Evolutionary conservation across 1,139 yeast genomes (phyloP).

Genomic region (Sugiyamaella japonica): DNA sequence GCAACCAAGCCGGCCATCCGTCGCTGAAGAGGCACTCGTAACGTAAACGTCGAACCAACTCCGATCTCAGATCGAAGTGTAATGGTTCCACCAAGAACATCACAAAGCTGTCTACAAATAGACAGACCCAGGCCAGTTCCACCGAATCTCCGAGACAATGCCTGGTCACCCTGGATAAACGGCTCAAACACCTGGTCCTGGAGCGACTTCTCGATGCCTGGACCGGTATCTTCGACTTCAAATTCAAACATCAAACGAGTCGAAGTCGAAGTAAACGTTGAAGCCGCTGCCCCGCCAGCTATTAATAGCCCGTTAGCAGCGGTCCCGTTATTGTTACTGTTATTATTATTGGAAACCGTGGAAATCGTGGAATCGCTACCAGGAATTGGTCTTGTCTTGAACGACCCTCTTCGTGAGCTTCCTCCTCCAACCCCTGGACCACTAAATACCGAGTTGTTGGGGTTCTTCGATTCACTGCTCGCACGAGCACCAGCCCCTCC

Average conservation of each 20-base stretch:
- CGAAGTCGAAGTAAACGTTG: neutral
- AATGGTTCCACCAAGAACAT: constrained; percentile 70
- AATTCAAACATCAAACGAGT: constrained; percentile 49
- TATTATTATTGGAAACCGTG: neutral
- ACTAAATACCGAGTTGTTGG: neutral
- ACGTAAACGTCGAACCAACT: constrained; percentile 75
- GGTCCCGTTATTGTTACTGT: neutral
- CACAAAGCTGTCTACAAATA: constrained; percentile 86
- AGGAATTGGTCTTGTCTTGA: constrained; percentile 6
- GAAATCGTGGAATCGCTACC: neutral
- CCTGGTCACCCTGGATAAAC: constrained; percentile 95
- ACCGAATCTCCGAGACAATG: constrained; percentile 85
- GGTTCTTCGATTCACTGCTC: constrained; percentile 4
- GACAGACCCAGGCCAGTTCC: constrained; percentile 96
- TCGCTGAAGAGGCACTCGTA: constrained; percentile 72
- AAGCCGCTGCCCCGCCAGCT: neutral
- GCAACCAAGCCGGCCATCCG: neutral
- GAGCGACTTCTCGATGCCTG: constrained; percentile 79
- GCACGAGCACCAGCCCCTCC: neutral
- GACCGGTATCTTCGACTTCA: constrained; percentile 85
- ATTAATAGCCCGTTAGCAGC: neutral
- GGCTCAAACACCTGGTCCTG: constrained; percentile 92
- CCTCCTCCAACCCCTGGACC: neutral
- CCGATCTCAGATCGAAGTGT: constrained; percentile 67
- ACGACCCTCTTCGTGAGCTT: constrained; percentile 9